phyloP scores from a whole-genome alignment of 1,284 basidiomycete species.

The Ceratobasidium sp. region DNA sequence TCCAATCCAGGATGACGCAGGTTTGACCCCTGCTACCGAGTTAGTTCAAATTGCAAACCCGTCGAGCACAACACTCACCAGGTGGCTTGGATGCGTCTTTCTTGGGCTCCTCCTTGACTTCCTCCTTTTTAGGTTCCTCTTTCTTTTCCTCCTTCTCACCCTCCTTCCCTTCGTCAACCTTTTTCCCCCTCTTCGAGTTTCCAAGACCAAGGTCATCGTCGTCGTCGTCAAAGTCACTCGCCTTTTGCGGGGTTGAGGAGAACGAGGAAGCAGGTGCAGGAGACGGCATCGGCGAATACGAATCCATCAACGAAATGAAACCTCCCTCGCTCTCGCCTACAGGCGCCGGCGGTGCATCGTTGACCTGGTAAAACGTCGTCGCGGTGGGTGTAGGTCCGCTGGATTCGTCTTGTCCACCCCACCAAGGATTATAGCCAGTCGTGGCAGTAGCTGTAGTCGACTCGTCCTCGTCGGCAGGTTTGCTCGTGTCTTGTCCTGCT shows the following conservation, averaged over 20 bases:
- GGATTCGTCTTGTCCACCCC: constrained; percentile 62
- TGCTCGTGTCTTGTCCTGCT: constrained; percentile 43
- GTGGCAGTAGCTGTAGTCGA: neutral
- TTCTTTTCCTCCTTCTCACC: constrained; percentile 44
- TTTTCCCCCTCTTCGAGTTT: constrained; percentile 64
- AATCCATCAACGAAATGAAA: constrained; percentile 89
- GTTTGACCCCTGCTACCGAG: constrained; percentile 29
- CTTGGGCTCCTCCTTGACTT: constrained; percentile 47
- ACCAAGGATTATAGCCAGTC: constrained; percentile 56
- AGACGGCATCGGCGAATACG: constrained; percentile 55
- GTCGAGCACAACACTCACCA: constrained; percentile 18
- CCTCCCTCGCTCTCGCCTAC: constrained; percentile 58
- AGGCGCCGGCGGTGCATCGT: constrained; percentile 50
- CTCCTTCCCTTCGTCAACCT: constrained; percentile 45
- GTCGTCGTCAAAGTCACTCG: constrained; percentile 63
- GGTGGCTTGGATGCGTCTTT: constrained; percentile 42
- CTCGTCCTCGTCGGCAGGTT: constrained; percentile 8
- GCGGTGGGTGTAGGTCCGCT: constrained; percentile 69
- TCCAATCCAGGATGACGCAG: constrained; percentile 75
- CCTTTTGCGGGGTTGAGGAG: constrained; percentile 25
- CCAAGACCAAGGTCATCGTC: constrained; percentile 92
- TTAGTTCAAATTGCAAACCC: neutral
- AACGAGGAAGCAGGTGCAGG: constrained; percentile 48
- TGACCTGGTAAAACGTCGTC: constrained; percentile 63
- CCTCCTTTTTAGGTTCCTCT: constrained; percentile 36